These are phyloP conservation scores for Lasiosphaeria miniovina DNA, from an alignment of 495 filamentous ascomycete species.

Conservation along the genomic window DNA sequence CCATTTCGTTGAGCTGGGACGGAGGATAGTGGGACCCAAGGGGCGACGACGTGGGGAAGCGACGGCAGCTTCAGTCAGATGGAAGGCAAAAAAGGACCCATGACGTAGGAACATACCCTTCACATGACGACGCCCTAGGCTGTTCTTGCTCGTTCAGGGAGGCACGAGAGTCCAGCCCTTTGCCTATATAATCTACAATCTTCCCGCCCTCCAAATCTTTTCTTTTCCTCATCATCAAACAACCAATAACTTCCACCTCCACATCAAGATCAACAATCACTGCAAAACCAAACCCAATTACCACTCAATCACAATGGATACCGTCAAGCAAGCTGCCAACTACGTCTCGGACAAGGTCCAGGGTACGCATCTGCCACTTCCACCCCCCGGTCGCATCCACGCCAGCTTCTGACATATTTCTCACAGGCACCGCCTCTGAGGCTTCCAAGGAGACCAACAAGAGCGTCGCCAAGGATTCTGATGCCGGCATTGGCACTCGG, in stretches of 20 bases:
- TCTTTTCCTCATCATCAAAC: constrained; percentile 26
- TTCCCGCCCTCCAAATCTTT: constrained; percentile 9
- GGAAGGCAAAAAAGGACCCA: neutral
- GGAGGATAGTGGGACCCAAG: neutral
- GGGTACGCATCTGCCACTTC: constrained; percentile 25
- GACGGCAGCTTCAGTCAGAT: neutral
- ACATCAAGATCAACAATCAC: constrained; percentile 26
- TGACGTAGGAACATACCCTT: constrained; percentile 15
- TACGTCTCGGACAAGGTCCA: constrained; percentile 60
- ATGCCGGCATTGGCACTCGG: constrained; percentile 50
- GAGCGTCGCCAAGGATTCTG: constrained; percentile 58
- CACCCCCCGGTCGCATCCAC: constrained; percentile 2
- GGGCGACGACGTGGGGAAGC: neutral
- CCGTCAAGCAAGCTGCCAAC: constrained; percentile 59
- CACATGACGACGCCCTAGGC: constrained; percentile 13
- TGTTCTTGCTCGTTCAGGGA: neutral
- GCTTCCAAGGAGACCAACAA: constrained; percentile 68
- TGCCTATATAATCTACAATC: constrained; percentile 28
- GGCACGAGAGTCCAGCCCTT: neutral
- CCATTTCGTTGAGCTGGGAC: neutral
- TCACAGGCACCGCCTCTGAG: constrained; percentile 32
- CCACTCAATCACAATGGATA: constrained; percentile 50
- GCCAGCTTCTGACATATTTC: constrained; percentile 3
- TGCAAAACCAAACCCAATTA: constrained; percentile 27
- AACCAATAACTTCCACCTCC: constrained; percentile 26